These are phyloP conservation scores for Pythium phragmitis DNA, from an alignment of 352 stramenopile species.

Conservation along the genomic window DNA sequence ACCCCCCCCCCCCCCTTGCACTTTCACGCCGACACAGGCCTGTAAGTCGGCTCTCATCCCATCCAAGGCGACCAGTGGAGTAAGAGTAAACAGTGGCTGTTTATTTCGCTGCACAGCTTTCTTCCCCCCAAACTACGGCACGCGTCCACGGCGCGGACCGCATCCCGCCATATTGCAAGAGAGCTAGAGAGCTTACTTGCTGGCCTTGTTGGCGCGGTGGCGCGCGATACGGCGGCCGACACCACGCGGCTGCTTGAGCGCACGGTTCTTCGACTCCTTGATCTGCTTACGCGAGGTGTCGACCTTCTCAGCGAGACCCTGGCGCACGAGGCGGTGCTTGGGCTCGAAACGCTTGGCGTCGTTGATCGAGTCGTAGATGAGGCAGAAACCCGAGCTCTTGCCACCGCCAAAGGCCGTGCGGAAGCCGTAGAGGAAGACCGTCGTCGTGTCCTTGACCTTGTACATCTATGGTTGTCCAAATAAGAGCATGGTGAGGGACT, in stretches of 20 bases:
- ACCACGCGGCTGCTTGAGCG: slow-evolving; percentile 95
- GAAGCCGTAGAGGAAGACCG: slow-evolving; percentile 97
- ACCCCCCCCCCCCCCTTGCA: not conserved
- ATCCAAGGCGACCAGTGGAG: no score
- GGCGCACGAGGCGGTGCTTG: slow-evolving; percentile 96
- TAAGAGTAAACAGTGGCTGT: slow-evolving; percentile 36
- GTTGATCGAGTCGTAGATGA: slow-evolving; percentile 99
- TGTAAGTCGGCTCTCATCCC: no score
- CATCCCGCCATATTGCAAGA: not conserved
- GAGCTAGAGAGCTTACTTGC: slow-evolving; percentile 71
- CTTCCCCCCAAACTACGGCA: slow-evolving; percentile 32
- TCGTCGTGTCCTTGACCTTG: slow-evolving; percentile 96
- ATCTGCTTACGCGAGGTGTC: slow-evolving; percentile 99
- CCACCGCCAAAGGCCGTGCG: slow-evolving; percentile 97
- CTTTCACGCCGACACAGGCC: not conserved
- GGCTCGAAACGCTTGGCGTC: slow-evolving; percentile 98
- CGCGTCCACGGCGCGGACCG: not conserved
- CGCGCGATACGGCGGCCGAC: slow-evolving; percentile 97
- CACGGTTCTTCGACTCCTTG: slow-evolving; percentile 99
- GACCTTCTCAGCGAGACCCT: slow-evolving; percentile 92
- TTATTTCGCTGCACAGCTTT: slow-evolving; percentile 36
- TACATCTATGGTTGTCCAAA: slow-evolving; percentile 75
- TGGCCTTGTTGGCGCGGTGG: slow-evolving; percentile 99
- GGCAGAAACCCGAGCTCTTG: slow-evolving; percentile 97
- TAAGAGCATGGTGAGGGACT: not conserved